Percentiles rank a stretch among this genome's conserved stretches.
phyloP scores from a whole-genome alignment of 2,329 filamentous ascomycete genomes.

The Cercospora sp. region DNA sequence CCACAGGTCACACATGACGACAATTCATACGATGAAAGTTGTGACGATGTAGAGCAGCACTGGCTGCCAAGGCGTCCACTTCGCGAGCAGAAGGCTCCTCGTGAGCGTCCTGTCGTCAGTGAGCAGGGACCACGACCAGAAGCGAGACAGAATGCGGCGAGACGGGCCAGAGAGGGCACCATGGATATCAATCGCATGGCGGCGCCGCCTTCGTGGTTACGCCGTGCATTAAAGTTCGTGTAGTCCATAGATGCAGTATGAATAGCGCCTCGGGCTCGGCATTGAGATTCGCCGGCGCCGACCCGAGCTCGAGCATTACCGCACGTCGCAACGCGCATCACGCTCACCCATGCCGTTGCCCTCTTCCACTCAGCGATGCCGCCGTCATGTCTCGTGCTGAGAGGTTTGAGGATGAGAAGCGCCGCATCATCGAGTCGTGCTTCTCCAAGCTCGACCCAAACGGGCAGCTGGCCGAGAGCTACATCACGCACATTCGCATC shows the following conservation, averaged over 20 bases:
- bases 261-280: background rate
- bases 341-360: background rate
- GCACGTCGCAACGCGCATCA: background rate
- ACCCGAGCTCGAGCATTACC: background rate
- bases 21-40: background rate
- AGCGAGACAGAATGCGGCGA: background rate
- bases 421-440: constrained; percentile 89
- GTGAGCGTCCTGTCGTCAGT: background rate
- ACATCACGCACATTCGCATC: constrained; percentile 95
- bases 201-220: background rate
- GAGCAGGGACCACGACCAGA: background rate
- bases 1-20: background rate
- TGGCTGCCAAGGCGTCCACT: background rate
- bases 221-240: background rate
- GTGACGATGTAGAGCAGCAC: background rate
- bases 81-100: background rate
- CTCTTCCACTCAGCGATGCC: background rate
- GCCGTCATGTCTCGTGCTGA: constrained; percentile 59
- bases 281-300: background rate
- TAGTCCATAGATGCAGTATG: background rate
- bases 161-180: background rate
- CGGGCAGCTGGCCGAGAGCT: constrained; percentile 83
- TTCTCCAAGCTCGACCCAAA: constrained; percentile 87
- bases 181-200: background rate
- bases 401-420: constrained; percentile 94